Evolutionary conservation across 257 asterid genomes (phyloP), one percentile per base, ranked within the genome.

Genomic region (Galeopsis tetrahit): DNA sequence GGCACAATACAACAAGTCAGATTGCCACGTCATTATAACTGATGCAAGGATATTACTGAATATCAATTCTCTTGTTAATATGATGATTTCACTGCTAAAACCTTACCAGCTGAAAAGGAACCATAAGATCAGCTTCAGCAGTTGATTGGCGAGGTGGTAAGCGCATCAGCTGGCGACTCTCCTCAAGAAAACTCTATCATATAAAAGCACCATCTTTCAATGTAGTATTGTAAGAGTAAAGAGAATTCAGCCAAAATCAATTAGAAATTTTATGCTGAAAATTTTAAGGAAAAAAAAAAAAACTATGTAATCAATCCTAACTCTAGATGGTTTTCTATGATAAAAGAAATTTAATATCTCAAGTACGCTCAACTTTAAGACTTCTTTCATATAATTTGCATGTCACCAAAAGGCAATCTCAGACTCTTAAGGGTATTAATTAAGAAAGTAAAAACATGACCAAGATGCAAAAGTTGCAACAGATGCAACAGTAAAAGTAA

Each of bases 111-210:
- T 92, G 98, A 89, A 87, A 95, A 70, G 98, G 99, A 67, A 92
- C 89, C 97, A 90, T 88, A 73, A 92, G 98, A 85, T 92, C 99
- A 73, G 99, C 97, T 86, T 88, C 99, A 76, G 99, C 97, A 64
- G 98, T 87, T 55, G 99, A 95, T 39, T 88, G 97, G 62, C 99
- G 99, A 73, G 99, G 99, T 21, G 99, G 98, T 71, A 95, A 81
- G 69, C 88, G 95, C 99, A 95, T 95, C 82, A 95, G 86, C 84
- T 79, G 86, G 78, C 98, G 93, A 83, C 99, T 92, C 82, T 95
- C 99, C 85, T 92, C 99, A 40, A 95, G 96, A 84, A 95, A 92
- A 81, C 97, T 92, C 99, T 95, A 75, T 70, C 83, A 81, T 55
- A 44, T 66, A 66, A 75, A 15, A 75, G 69, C 21, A 79, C 59